Conservation (phyloP, 1,284 basidiomycete species). For the Peniophora sp. region DNA sequence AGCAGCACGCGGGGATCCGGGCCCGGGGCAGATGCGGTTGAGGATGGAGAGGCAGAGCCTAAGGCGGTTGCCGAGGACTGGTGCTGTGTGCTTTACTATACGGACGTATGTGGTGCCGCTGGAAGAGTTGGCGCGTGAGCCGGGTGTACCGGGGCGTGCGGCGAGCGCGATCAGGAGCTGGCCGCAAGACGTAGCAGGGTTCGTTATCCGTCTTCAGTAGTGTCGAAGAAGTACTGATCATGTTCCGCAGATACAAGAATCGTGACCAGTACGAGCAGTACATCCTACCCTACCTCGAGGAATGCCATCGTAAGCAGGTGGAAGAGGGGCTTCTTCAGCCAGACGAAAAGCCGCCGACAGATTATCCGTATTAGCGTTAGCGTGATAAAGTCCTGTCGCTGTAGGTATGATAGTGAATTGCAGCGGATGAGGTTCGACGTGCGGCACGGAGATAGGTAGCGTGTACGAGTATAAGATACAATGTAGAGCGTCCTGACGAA, state of each 20-base stretch:
- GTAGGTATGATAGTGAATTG: no score
- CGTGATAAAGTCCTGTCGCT: no score
- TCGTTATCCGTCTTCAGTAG: neutral
- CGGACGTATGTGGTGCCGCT: constrained; percentile 65
- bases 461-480: no score
- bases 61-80: constrained; percentile 57
- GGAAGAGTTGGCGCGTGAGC: constrained; percentile 48
- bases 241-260: neutral
- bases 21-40: constrained; percentile 45
- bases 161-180: constrained; percentile 48
- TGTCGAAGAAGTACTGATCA: neutral
- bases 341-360: neutral
- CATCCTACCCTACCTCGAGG: neutral
- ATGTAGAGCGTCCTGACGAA: neutral
- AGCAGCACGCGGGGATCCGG: constrained; percentile 4
- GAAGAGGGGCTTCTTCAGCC: neutral
- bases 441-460: no score
- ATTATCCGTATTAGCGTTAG: neutral
- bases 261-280: neutral
- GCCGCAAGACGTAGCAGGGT: neutral
- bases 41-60: constrained; percentile 71
- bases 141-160: constrained; percentile 58
- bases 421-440: no score
- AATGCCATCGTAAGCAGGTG: neutral
- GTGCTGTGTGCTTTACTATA: constrained; percentile 71